Conservation (phyloP, 495 filamentous ascomycete species). For the Podospora pseudoanserina region DNA sequence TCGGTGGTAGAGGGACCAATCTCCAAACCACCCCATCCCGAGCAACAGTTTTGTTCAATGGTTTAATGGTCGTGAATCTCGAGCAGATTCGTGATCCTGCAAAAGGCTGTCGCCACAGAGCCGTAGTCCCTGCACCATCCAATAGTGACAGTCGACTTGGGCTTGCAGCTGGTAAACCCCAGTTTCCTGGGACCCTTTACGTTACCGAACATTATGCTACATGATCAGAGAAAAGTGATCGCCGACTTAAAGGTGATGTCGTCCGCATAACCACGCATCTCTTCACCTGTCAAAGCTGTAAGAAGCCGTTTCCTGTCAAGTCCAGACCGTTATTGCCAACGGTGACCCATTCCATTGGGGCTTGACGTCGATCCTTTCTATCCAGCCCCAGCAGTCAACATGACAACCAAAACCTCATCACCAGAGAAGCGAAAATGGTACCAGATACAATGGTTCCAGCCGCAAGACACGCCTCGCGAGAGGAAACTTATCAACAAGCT, state of each 20-base stretch:
- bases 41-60: not conserved
- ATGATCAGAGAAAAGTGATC: not conserved
- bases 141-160: not conserved
- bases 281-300: not conserved
- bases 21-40: not conserved
- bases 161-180: constrained; percentile 10
- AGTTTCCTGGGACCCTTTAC: not conserved
- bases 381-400: not conserved
- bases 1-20: not conserved
- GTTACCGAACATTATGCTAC: not conserved
- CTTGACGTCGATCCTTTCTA: not conserved
- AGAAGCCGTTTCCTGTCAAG: not conserved
- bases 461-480: constrained; percentile 43
- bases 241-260: not conserved
- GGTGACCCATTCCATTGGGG: not conserved
- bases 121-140: not conserved
- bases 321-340: not conserved
- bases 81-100: constrained; percentile 6
- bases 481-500: constrained; percentile 44
- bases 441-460: constrained; percentile 39
- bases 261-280: not conserved
- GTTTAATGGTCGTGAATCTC: not conserved
- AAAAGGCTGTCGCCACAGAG: constrained; percentile 5
- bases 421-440: constrained; percentile 35
- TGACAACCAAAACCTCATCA: not conserved